Conservation (phyloP, 2,329 filamentous ascomycete species). For the Orbilia oligospora region DNA sequence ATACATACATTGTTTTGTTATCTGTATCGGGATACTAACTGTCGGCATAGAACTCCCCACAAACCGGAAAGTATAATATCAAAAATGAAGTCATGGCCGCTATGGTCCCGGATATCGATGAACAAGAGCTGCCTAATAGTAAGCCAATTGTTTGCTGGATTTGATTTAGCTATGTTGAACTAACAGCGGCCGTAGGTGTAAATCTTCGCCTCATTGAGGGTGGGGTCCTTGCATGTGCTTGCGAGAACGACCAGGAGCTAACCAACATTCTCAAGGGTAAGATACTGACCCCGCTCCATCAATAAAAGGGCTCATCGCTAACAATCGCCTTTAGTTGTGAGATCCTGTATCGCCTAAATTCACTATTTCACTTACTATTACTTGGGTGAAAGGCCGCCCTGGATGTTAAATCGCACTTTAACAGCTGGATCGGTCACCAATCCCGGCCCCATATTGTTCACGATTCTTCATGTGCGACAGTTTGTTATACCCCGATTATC, state of each 20-base stretch:
- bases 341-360: conserved; percentile 57
- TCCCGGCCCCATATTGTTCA: conserved; percentile 10
- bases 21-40: conserved; percentile 62
- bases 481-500: conserved; percentile 34
- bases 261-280: conserved; percentile 71
- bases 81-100: conserved; percentile 81
- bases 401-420: neutral
- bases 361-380: neutral
- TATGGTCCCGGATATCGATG: conserved; percentile 87
- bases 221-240: conserved; percentile 75
- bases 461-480: conserved; percentile 36
- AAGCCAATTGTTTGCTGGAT: conserved; percentile 65
- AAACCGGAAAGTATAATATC: conserved; percentile 85
- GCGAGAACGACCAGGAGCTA: conserved; percentile 73
- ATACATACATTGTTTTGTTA: neutral
- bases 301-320: neutral
- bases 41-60: conserved; percentile 71
- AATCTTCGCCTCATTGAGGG: conserved; percentile 76
- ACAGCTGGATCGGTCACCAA: conserved; percentile 14
- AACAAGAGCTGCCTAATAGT: conserved; percentile 93
- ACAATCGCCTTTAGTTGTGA: conserved; percentile 37
- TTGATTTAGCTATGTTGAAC: conserved; percentile 68
- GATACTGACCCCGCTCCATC: conserved; percentile 61
- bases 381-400: neutral
- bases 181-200: conserved; percentile 66